A percentile compares a stretch with the other conserved stretches of the same genome.
Evolutionary conservation across 139 green algal species (phyloP).

Genomic region (Edaphochlamys debaryana): DNA sequence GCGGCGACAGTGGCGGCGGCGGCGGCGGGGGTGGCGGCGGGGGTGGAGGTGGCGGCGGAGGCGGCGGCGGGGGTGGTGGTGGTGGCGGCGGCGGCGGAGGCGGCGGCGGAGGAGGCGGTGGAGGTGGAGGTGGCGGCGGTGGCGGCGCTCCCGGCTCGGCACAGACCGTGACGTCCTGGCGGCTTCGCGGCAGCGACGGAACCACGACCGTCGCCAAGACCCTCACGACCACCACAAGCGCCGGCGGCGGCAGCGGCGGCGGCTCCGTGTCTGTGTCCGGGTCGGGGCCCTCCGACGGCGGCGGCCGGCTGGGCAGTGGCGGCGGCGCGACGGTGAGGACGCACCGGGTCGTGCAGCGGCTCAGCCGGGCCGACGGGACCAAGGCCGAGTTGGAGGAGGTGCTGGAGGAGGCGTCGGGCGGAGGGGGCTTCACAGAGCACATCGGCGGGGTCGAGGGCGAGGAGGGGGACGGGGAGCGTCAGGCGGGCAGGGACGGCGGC

Average conservation of each 20-base stretch:
- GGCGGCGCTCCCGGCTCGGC: background rate
- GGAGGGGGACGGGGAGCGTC: too few relatives aligned
- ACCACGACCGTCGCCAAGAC: background rate
- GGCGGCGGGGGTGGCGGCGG: background rate
- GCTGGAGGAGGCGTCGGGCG: slow-evolving; percentile 21
- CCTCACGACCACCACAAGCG: background rate
- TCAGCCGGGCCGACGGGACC: slow-evolving; percentile 4
- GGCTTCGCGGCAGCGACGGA: background rate
- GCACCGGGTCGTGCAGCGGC: slow-evolving; percentile 1
- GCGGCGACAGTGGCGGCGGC: background rate
- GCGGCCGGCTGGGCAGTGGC: background rate
- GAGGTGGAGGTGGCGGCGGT: background rate
- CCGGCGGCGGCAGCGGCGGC: too few relatives aligned
- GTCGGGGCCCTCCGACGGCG: background rate
- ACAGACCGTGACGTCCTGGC: background rate
- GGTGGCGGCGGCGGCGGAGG: background rate
- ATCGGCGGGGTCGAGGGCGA: too few relatives aligned
- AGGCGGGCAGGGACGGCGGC: too few relatives aligned
- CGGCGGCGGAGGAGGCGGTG: background rate
- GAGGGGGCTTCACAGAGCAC: too few relatives aligned
- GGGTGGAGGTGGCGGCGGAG: background rate
- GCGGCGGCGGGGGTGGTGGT: background rate
- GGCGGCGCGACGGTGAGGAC: slow-evolving; percentile 24
- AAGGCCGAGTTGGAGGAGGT: slow-evolving; percentile 38
- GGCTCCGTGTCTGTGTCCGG: background rate